Base-by-base conservation (phyloP, 225 moss, liverwort and hornwort genomes). In the Physcomitrellopsis africana region DNA sequence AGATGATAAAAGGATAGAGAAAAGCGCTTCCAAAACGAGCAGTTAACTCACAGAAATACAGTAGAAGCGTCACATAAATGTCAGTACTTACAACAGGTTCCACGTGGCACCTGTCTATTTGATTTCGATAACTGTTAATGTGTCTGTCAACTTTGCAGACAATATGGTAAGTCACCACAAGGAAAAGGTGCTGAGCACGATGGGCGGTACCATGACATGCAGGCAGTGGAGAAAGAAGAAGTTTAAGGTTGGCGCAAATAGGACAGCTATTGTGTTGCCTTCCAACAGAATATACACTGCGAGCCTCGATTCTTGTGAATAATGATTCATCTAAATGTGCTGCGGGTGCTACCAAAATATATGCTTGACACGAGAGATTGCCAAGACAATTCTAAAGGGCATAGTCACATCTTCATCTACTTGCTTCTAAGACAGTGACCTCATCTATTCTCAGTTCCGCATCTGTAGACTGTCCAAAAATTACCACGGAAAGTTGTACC, bases 381-480 rank as follows among this genome's bases (percentile, higher is more conserved):
- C 22, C 55, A 74, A 20, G 54, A 44, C 10, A 8, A 26, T 37
- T 23, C 15, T 48, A 46, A 3, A 16, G 45, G 12, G 46, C 3
- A 15, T 6, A 32, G 24, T 62, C 62, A 23, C 48, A 62, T 76
- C 76, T 67, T 53, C 72, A 55, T 75, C 77, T 73, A 32, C 81
- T 75, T 53, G 65, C 84, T 75, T 87, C 82, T 59, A 87, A 44
- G 11, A 85, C 64, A 20, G 81, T 70, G 22, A 88, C 83, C 78
- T 81, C 77, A 74, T 83, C 83, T 74, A 81, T 76, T 58, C 85
- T 81, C 67, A 88, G 49, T 64, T 68, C 72, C 5, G 88, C 81
- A 15, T 76, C 22, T 9, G 90, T 89, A 20, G 86, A 76, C 49
- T 81, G 92, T 26, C 96, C 96, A 73, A 96, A 96, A 47, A 96